A percentile compares a stretch with the other conserved stretches of the same genome.
Evolutionary conservation across 192 early-diverging fungal species (phyloP).

Genomic region (Backusella sp.): DNA sequence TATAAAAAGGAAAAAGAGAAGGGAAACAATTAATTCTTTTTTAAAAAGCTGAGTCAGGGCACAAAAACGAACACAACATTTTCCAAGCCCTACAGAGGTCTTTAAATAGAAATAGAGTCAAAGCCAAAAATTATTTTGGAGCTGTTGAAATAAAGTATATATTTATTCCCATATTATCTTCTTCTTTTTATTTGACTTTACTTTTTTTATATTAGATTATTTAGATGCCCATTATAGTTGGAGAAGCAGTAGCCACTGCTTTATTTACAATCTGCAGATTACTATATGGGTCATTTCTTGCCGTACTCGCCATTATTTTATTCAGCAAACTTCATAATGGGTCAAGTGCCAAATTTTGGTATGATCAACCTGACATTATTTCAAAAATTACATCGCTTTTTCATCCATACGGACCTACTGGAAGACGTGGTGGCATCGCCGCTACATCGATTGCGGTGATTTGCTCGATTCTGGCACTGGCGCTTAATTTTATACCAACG

Average conservation of each 20-base stretch:
- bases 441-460: not conserved
- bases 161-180: not conserved
- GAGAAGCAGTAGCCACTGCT: not conserved
- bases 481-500: not conserved
- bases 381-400: not conserved
- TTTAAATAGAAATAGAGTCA: not conserved
- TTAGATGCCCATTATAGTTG: not conserved
- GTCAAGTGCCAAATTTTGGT: constrained; percentile 1
- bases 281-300: not conserved
- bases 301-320: not conserved
- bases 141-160: not conserved
- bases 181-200: not conserved
- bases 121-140: not conserved
- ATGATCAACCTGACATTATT: not conserved
- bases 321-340: not conserved
- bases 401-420: not conserved
- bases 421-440: not conserved
- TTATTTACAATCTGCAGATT: not conserved
- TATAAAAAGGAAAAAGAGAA: not conserved
- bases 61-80: not conserved
- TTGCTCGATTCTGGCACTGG: not conserved
- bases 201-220: not conserved
- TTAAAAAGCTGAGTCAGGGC: not conserved
- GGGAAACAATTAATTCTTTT: not conserved
- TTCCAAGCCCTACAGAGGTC: not conserved